Evolutionary conservation across 1,284 basidiomycete species (phyloP).

Genomic region (Ganoderma meredithae): DNA sequence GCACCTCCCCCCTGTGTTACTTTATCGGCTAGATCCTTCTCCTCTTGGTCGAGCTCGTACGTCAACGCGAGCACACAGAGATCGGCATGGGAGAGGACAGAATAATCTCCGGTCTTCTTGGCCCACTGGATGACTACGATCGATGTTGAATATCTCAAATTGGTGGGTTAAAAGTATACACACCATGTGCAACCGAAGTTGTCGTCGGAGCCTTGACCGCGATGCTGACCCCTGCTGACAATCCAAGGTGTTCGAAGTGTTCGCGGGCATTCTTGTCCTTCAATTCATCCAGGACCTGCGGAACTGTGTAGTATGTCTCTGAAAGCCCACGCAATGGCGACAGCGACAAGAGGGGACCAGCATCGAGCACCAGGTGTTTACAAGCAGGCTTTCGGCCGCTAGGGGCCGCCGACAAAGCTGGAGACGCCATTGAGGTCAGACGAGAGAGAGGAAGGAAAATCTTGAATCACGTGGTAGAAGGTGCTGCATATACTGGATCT

Average conservation of each 20-base stretch:
- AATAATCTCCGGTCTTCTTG: conserved; percentile 96
- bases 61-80: conserved; percentile 92
- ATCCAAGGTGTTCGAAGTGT: conserved; percentile 80
- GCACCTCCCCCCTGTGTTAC: background rate
- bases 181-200: conserved; percentile 80
- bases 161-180: conserved; percentile 32
- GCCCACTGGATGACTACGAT: conserved; percentile 86
- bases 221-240: conserved; percentile 80
- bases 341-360: conserved; percentile 88
- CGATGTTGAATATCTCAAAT: conserved; percentile 22
- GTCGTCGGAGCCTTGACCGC: conserved; percentile 78
- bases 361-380: conserved; percentile 88
- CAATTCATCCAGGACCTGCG: conserved; percentile 89
- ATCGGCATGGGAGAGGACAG: conserved; percentile 93
- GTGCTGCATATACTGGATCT: conserved; percentile 19
- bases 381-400: conserved; percentile 52
- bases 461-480: conserved; percentile 29
- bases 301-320: conserved; percentile 84
- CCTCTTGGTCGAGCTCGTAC: conserved; percentile 73
- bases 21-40: conserved; percentile 39
- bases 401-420: conserved; percentile 31
- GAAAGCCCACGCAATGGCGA: conserved; percentile 88
- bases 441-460: conserved; percentile 24
- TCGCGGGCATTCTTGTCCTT: conserved; percentile 88
- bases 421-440: conserved; percentile 36